Base-by-base conservation (phyloP, 164 flowering plant species). In the Euptelea pleiosperma region DNA sequence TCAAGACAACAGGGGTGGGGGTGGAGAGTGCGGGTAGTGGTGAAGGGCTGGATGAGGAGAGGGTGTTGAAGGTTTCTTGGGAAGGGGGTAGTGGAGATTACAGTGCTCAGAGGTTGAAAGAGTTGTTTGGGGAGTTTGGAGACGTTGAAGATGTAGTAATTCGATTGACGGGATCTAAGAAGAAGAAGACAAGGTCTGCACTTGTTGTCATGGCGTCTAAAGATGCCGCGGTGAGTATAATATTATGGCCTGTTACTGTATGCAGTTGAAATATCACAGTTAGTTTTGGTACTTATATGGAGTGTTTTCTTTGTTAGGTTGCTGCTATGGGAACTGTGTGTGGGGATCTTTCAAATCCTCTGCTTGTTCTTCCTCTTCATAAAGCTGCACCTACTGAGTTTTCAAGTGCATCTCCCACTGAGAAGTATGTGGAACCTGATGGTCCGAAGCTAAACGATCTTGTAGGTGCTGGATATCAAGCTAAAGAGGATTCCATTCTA, bases 81-180 rank as follows among this genome's bases (percentile, higher is more conserved):
- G 87, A 78, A 48, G 79, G 77, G 49, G 57, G 16, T 29, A 81
- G 77, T 19, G 75, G 75, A 52, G 87, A 64, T 51, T 92, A 87
- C 52, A 69, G 72, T 39, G 80, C 82, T 6, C 67, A 70, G 60
- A 74, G 74, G 52, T 63, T 87, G 65, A 75, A 58, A 46, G 81
- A 86, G 56, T 22, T 89, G 29, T 87, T 89, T 66, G 69, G 76
- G 22, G 58, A 71, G 66, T 92, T 85, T 79, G 98, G 98, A 1
- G 59, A 53, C 42, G 91, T 92, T 33, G 96, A 85, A 72, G 96
- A 92, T 74, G 87, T 92, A 42, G 82, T 92, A 8, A 80, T 83
- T 35, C 47, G 49, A 40, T 48, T 29, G 4, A 79, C 62, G 58
- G 75, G 75, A 55, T 64, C 74, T 5, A 88, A 81, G 80, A 84